A percentile compares a stretch with the other conserved stretches of the same genome.
These are phyloP conservation scores for Zea luxurians DNA, from an alignment of 176 grass and related monocot genomes.

Conservation along the genomic window DNA sequence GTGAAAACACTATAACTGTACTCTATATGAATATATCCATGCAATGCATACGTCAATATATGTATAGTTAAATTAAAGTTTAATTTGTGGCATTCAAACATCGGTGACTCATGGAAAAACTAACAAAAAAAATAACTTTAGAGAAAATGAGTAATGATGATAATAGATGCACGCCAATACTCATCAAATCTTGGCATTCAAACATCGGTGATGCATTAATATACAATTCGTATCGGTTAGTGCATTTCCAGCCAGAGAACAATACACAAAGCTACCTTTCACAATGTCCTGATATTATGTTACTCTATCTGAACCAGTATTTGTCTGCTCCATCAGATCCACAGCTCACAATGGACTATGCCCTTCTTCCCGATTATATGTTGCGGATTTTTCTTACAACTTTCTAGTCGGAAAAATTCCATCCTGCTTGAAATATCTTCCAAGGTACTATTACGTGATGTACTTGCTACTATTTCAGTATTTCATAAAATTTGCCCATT, in stretches of 20 bases:
- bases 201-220: background rate
- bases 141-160: background rate
- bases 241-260: background rate
- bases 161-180: background rate
- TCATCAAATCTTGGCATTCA: background rate
- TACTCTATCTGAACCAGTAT: background rate
- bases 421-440: slow-evolving; percentile 88
- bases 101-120: background rate
- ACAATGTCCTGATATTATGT: slow-evolving; percentile 11
- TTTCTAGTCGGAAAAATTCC: slow-evolving; percentile 94
- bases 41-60: background rate
- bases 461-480: slow-evolving; percentile 11
- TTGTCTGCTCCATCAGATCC: slow-evolving; percentile 43
- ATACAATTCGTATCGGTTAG: background rate
- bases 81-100: background rate
- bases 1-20: background rate
- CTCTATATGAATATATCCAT: background rate
- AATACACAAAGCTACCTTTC: background rate
- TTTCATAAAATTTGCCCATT: slow-evolving; percentile 37
- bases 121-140: background rate
- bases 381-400: slow-evolving; percentile 95
- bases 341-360: slow-evolving; percentile 61
- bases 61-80: background rate
- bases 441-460: slow-evolving; percentile 58
- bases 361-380: slow-evolving; percentile 56